Evolutionary conservation across 306 rosid genomes (phyloP).

Genomic region (Betula pendula): DNA sequence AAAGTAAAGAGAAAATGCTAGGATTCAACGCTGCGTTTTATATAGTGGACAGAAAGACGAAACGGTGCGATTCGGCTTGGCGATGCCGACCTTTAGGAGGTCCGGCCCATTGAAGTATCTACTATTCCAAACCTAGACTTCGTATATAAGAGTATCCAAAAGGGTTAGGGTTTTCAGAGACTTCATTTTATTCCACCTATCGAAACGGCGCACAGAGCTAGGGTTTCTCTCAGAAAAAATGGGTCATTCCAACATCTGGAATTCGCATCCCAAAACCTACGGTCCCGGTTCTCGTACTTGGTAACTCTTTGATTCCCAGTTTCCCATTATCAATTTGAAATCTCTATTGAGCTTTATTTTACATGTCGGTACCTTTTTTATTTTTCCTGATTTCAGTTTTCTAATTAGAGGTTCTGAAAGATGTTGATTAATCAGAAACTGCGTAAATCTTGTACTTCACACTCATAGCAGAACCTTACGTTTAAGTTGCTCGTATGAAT

Average conservation of each 20-base stretch:
- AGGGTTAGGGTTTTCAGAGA: not conserved
- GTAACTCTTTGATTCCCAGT: conserved; percentile 2
- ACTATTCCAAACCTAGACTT: not conserved
- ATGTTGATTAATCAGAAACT: not conserved
- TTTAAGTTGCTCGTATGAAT: not conserved
- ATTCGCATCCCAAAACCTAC: conserved; percentile 53
- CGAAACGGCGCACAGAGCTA: not conserved
- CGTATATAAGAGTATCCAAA: not conserved
- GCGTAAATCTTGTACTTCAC: not conserved
- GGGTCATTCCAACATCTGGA: conserved; percentile 61
- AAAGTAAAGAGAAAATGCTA: no score
- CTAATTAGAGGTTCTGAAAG: not conserved
- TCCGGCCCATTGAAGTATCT: not conserved
- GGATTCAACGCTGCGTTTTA: not conserved
- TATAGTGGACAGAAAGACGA: not conserved
- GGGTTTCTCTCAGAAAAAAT: conserved; percentile 20
- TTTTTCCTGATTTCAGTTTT: not conserved
- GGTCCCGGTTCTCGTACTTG: conserved; percentile 61
- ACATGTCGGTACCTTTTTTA: not conserved
- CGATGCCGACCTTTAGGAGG: not conserved
- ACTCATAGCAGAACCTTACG: not conserved
- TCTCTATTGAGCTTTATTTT: not conserved
- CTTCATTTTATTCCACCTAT: not conserved
- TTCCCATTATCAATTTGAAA: not conserved
- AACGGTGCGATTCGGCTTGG: not conserved